phyloP scores from a whole-genome alignment of 495 filamentous ascomycete genomes.

The Penicillium waksmanii region DNA sequence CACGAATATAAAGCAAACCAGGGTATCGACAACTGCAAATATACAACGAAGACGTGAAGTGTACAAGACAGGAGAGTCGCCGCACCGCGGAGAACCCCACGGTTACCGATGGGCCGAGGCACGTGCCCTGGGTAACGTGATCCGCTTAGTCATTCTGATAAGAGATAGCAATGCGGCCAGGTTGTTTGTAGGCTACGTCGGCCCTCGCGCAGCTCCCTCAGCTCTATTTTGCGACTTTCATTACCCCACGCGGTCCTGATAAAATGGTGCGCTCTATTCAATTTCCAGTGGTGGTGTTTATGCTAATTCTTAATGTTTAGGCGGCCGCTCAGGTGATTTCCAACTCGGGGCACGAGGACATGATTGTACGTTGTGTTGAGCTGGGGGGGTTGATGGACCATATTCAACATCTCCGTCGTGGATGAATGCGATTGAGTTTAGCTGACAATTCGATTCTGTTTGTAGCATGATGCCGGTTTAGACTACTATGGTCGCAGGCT shows the following conservation, averaged over 20 bases:
- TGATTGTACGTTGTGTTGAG: slow-evolving; percentile 79
- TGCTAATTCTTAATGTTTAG: slow-evolving; percentile 43
- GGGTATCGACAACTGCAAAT: neutral
- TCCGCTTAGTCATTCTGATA: slow-evolving; percentile 32
- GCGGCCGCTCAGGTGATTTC: slow-evolving; percentile 77
- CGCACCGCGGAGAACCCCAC: slow-evolving; percentile 19
- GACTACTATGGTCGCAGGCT: slow-evolving; percentile 98
- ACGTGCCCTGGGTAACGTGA: slow-evolving; percentile 28
- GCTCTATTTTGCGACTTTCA: slow-evolving; percentile 35
- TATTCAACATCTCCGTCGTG: neutral
- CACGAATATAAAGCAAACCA: neutral
- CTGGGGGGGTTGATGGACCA: slow-evolving; percentile 11
- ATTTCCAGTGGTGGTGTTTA: neutral
- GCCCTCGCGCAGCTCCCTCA: slow-evolving; percentile 28
- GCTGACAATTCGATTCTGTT: slow-evolving; percentile 15
- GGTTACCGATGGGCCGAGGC: slow-evolving; percentile 38
- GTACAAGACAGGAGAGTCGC: neutral
- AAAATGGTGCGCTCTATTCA: slow-evolving; percentile 26
- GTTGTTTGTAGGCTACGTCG: slow-evolving; percentile 29
- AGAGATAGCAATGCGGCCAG: slow-evolving; percentile 48
- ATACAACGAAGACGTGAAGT: neutral
- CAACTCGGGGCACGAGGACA: slow-evolving; percentile 95
- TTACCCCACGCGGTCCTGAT: slow-evolving; percentile 17
- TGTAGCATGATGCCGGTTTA: slow-evolving; percentile 92
- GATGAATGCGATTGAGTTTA: slow-evolving; percentile 13